A percentile compares a stretch with the other conserved stretches of the same genome.
Conservation (phyloP, 345 rosid species). For the Aurinia saxatilis region DNA sequence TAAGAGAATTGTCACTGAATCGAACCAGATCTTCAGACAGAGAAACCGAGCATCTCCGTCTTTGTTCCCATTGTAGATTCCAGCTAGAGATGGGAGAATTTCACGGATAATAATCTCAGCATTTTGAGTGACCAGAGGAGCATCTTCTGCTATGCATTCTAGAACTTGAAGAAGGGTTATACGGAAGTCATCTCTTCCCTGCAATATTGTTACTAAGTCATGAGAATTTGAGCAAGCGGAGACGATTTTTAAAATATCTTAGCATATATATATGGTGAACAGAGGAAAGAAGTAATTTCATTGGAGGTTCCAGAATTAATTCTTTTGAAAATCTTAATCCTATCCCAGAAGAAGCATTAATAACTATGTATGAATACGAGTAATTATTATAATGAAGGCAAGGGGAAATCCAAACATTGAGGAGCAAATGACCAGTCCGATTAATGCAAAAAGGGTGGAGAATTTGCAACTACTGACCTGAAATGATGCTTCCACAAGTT, state of each 20-base stretch:
- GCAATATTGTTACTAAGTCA: constrained; percentile 15
- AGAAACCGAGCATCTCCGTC: constrained; percentile 91
- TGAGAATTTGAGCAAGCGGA: not conserved
- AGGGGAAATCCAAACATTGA: not conserved
- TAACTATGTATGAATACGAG: not conserved
- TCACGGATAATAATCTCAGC: constrained; percentile 45
- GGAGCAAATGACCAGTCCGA: not conserved
- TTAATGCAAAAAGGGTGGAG: too few relatives aligned
- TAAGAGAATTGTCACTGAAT: constrained; percentile 67
- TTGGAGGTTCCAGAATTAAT: not conserved
- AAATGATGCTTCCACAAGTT: constrained; percentile 75
- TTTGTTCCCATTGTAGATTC: constrained; percentile 80
- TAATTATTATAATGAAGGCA: constrained; percentile 1
- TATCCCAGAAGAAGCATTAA: not conserved
- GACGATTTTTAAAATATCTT: not conserved
- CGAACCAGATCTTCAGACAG: constrained; percentile 85
- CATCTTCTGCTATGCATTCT: constrained; percentile 73
- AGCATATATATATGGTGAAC: not conserved
- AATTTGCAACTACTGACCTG: constrained; percentile 46
- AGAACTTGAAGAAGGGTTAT: constrained; percentile 78
- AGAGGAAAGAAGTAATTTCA: not conserved
- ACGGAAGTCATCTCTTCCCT: constrained; percentile 97
- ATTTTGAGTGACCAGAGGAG: constrained; percentile 49
- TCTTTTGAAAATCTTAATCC: not conserved
- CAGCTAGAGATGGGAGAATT: constrained; percentile 76